These are phyloP conservation scores for Apiotrichum domesticum DNA, from an alignment of 1,284 basidiomycete genomes.

Conservation along the genomic window DNA sequence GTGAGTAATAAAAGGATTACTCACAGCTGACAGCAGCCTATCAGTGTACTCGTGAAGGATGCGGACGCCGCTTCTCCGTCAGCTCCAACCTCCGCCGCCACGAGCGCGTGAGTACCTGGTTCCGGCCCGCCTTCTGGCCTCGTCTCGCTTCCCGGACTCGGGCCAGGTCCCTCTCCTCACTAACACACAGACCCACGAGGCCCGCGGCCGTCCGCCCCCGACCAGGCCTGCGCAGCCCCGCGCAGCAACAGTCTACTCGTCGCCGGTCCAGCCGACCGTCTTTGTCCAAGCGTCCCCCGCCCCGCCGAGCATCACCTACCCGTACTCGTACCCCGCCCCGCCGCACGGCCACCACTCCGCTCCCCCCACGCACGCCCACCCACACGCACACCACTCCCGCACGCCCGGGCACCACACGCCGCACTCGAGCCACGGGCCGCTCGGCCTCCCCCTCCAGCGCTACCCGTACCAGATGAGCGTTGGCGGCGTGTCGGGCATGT, in stretches of 20 bases:
- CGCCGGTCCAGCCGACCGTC: not conserved
- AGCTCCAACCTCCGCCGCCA: constrained; percentile 60
- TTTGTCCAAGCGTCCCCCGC: not conserved
- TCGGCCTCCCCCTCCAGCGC: not conserved
- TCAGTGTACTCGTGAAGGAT: constrained; percentile 52
- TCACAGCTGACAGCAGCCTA: constrained; percentile 47
- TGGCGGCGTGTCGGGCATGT: too few species aligned
- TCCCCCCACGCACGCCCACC: not conserved
- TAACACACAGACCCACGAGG: constrained; percentile 7
- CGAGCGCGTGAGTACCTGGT: constrained; percentile 41
- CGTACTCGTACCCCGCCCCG: not conserved
- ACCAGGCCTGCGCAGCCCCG: not conserved
- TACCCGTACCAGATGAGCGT: not conserved
- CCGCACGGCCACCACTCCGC: not conserved
- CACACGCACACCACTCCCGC: not conserved
- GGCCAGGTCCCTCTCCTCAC: not conserved
- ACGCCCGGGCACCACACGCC: not conserved
- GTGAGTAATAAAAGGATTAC: constrained; percentile 41
- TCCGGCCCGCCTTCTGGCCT: too few species aligned
- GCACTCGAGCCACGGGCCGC: not conserved
- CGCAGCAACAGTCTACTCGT: not conserved
- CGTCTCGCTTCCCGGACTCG: too few species aligned
- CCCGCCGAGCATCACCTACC: not conserved
- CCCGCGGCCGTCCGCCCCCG: constrained; percentile 1
- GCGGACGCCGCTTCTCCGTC: constrained; percentile 56